These are phyloP conservation scores for Aethionema arabicum DNA, from an alignment of 345 rosid species.

Conservation along the genomic window DNA sequence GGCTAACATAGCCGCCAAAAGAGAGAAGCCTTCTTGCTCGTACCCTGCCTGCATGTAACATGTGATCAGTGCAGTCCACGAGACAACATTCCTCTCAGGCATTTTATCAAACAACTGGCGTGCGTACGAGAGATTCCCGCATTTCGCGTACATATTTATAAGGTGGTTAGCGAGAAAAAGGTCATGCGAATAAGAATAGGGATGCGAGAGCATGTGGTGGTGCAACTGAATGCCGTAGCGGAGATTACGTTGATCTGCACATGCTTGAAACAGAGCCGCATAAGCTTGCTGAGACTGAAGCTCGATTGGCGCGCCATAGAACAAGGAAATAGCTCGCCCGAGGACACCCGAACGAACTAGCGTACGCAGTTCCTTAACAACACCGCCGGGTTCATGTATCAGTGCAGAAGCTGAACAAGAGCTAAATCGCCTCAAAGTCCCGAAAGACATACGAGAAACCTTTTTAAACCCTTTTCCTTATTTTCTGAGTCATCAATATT, in stretches of 20 bases:
- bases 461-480: background rate
- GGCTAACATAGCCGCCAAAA: constrained; percentile 59
- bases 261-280: constrained; percentile 62
- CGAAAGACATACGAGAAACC: constrained; percentile 22
- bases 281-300: constrained; percentile 48
- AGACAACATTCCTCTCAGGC: constrained; percentile 65
- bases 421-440: constrained; percentile 30
- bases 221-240: constrained; percentile 56
- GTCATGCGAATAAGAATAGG: constrained; percentile 14
- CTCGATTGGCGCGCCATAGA: constrained; percentile 40
- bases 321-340: constrained; percentile 48
- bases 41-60: constrained; percentile 64
- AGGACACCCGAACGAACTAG: constrained; percentile 39
- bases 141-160: constrained; percentile 57
- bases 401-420: constrained; percentile 23
- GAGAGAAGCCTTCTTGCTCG: constrained; percentile 41
- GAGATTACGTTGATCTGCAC: constrained; percentile 57
- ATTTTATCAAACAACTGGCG: constrained; percentile 62
- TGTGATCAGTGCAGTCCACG: constrained; percentile 76
- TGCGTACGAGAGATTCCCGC: constrained; percentile 55
- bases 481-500: no score
- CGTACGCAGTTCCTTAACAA: constrained; percentile 25
- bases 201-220: constrained; percentile 47
- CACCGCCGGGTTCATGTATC: constrained; percentile 7
- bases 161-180: constrained; percentile 61